Evolutionary conservation across 1,284 basidiomycete genomes (phyloP).

Genomic region (Naganishia sp.): DNA sequence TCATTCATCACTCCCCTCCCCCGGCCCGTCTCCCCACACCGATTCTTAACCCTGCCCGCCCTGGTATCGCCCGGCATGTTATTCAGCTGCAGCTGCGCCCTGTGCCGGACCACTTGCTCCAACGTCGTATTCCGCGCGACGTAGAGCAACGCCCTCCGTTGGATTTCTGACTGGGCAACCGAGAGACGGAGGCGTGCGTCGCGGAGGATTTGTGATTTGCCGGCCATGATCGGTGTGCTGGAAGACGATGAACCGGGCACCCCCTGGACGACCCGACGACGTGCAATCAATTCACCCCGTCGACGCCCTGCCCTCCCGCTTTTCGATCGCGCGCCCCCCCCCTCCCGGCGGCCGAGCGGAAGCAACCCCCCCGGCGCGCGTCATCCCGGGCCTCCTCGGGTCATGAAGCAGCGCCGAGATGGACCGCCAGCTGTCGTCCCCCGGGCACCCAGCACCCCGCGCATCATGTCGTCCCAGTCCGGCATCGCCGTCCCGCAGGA

Average conservation of each 20-base stretch:
- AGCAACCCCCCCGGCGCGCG: not conserved
- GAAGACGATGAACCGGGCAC: not conserved
- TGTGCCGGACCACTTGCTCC: slow-evolving; percentile 81
- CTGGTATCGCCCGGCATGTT: slow-evolving; percentile 78
- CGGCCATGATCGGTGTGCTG: slow-evolving; percentile 37
- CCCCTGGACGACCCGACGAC: too few relatives aligned
- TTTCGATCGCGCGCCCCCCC: too few relatives aligned
- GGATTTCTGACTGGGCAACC: slow-evolving; percentile 68
- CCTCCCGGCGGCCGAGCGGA: not conserved
- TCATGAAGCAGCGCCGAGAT: too few relatives aligned
- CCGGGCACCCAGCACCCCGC: too few relatives aligned
- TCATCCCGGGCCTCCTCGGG: too few relatives aligned
- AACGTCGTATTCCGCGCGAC: slow-evolving; percentile 85
- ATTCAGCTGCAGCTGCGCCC: slow-evolving; percentile 93
- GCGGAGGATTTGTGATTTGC: slow-evolving; percentile 44
- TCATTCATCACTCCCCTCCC: slow-evolving; percentile 84
- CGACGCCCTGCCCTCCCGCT: too few relatives aligned
- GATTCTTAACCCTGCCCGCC: slow-evolving; percentile 80
- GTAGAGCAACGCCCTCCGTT: slow-evolving; percentile 81
- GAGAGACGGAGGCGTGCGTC: slow-evolving; percentile 50
- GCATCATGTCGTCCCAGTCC: slow-evolving; percentile 51
- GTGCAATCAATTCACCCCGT: too few relatives aligned
- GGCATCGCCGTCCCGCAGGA: slow-evolving; percentile 50
- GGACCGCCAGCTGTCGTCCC: too few relatives aligned
- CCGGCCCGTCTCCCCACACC: slow-evolving; percentile 79